Evolutionary conservation across 768 basidiomycete species (phyloP), one percentile per base, ranked within the genome.

Genomic region (Phaeotremella fagi): DNA sequence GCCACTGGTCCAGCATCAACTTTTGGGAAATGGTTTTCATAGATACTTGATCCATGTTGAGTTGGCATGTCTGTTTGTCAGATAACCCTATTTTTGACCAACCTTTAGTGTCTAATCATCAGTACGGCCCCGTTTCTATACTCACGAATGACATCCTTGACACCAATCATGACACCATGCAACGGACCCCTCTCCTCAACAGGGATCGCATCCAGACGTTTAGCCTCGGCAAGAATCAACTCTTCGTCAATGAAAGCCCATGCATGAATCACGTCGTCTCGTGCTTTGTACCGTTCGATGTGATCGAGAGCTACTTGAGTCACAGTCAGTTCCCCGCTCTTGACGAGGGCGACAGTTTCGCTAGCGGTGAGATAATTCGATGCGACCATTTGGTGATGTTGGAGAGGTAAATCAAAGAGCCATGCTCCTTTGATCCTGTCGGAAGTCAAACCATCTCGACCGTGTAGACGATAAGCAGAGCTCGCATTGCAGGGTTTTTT

Each of bases 51-150:
- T 48, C 53, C 49, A 45, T 70, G 62, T 48, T 70, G 54, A 0
- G 72, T 75, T 1, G 74, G 74, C 65, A 72, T 64, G 46, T 75
- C 73, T 62, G 35, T 29, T n/a, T 38, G 14, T 22, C 36, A 49
- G n/a, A n/a, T n/a, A n/a, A 31, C 3, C 14, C 20, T 35, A 16
- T 53, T 45, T 45, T 47, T 45, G n/a, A n/a, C n/a, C n/a, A n/a
- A 58, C 57, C 61, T 41, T 60, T 54, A 3, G 60, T 63, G 42
- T 63, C 62, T 23, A 29, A 23, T 15, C 26, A 3, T 22, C n/a
- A n/a, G n/a, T n/a, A n/a, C 52, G n/a, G n/a, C 50, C 46, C 47
- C 48, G 14, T 26, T n/a, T n/a, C n/a, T n/a, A n/a, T 2, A 54
- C 63, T 35, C 51, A 63, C 57, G 27, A 33, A 68, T 68, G 45